Conservation (phyloP, 2,329 filamentous ascomycete species). For the Diaporthe helianthi region DNA sequence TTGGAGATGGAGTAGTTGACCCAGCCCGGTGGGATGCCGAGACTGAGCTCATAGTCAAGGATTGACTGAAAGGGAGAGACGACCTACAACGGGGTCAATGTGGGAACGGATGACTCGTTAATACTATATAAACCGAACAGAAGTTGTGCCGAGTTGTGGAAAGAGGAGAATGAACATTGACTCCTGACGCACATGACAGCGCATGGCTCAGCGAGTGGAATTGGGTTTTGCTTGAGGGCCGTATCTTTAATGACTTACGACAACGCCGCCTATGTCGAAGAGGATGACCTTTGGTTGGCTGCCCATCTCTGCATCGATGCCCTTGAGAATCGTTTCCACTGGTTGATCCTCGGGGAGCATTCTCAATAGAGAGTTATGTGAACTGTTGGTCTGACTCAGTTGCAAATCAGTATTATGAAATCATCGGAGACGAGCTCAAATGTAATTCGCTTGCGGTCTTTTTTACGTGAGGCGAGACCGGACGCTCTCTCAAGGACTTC, state of each 20-base stretch:
- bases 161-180: not conserved
- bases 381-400: not conserved
- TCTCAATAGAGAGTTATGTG: not conserved
- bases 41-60: conserved; percentile 81
- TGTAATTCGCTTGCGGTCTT: not conserved
- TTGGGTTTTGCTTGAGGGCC: too few relatives aligned
- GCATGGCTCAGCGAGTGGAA: not conserved
- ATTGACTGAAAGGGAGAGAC: conserved; percentile 92
- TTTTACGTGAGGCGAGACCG: not conserved
- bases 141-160: not conserved
- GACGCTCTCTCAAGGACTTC: not conserved
- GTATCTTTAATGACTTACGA: conserved; percentile 70
- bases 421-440: not conserved
- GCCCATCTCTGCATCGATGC: conserved; percentile 48
- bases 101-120: conserved; percentile 1
- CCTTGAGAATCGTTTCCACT: conserved; percentile 43
- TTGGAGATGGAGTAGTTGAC: conserved; percentile 88
- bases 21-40: conserved; percentile 85
- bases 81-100: conserved; percentile 64
- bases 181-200: not conserved
- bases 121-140: not conserved
- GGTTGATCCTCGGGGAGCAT: conserved; percentile 39
- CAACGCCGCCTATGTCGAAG: conserved; percentile 97
- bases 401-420: not conserved
- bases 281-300: conserved; percentile 76